Base-by-base conservation (phyloP, 768 basidiomycete species). In the Mycena amicta region DNA sequence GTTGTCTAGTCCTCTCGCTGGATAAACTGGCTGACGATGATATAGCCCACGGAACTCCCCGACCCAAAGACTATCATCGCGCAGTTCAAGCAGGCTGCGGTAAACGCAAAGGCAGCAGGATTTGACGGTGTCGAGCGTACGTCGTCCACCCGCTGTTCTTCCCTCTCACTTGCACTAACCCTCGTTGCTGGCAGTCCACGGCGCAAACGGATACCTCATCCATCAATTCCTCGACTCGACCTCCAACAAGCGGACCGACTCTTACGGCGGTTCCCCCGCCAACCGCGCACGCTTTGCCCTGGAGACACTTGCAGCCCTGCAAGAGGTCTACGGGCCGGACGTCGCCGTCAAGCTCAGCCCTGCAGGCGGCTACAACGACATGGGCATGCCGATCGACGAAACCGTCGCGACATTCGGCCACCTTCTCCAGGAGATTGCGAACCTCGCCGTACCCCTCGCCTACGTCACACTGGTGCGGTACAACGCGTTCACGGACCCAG, bases 251-350 rank as follows among this genome's bases (percentile, higher is more conserved):
- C n/a, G n/a, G n/a, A n/a, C n/a, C n/a, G n/a, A n/a, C n/a, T n/a
- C n/a, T n/a, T n/a, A n/a, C n/a, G 53, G 87, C 8, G 87, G 86
- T 5, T 80, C 77, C 40, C 58, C 80, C 40, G 82, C 84, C 69
- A 85, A 85, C 67, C 78, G 86, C n/a, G 67, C 77, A 1, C 72
- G 83, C 3, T 86, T 88, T 66, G 74, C 72, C 0, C 74, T 84
- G 3, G 82, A 85, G 66, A 74, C 83, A 41, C 66, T 84, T 22
- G 79, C 81, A 54, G n/a, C n/a, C n/a, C n/a, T n/a, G n/a, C n/a
- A n/a, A n/a, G n/a, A n/a, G n/a, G n/a, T n/a, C n/a, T n/a, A n/a
- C n/a, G n/a, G n/a, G n/a, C n/a, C n/a, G n/a, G n/a, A n/a, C n/a
- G n/a, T n/a, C n/a, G n/a, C n/a, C n/a, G n/a, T n/a, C n/a, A n/a